Base-by-base conservation (phyloP, 2,329 filamentous ascomycete species). In the Alternaria incomplexa region DNA sequence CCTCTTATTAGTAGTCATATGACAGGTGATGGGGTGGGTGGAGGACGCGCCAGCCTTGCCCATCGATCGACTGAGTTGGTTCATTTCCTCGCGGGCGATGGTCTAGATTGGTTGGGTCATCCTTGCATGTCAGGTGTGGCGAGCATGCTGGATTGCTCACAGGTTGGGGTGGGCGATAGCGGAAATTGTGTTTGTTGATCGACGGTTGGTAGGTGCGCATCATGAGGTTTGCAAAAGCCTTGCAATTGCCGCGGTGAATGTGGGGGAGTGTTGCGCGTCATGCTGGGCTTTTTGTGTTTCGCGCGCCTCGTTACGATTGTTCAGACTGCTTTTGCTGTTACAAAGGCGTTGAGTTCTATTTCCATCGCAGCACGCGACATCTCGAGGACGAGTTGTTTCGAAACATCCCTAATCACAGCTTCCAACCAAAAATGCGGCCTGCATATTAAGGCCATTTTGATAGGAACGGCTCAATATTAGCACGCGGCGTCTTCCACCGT, bases 1-100 rank as follows among this genome's bases (percentile, higher is more conserved):
- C 26, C 32, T 47, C 58, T 65, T 58, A 66, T 68, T 66, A 64
- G n/a, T 55, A 47, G 17, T 63, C 48, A 62, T 59, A 66, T 62
- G 58, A 66, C 44, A 44, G 45, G 47, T 9, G 36, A 44, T 56
- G 59, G 28, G 17, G 54, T 58, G 48, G 43, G 58, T 52, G 26
- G 26, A 25, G 53, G 46, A 59, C 63, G 61, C 60, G 58, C 65
- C 59, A 65, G 59, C 62, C 64, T 63, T 52, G 62, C 47, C 36
- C 52, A 43, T 43, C 44, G 51, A 54, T 61, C 28, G 48, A 52
- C 56, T 53, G 47, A 22, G 13, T 47, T 46, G 12, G 22, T 25
- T 55, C 52, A 58, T 65, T 57, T 56, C 51, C 43, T 61, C 47
- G 26, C 26, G 50, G 15, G n/a, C 54, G 48, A 12, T 47, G 44